A percentile compares a stretch with the other conserved stretches of the same genome.
Evolutionary conservation across 805 yeast species (phyloP).

Genomic region (Yamadazyma sp.): DNA sequence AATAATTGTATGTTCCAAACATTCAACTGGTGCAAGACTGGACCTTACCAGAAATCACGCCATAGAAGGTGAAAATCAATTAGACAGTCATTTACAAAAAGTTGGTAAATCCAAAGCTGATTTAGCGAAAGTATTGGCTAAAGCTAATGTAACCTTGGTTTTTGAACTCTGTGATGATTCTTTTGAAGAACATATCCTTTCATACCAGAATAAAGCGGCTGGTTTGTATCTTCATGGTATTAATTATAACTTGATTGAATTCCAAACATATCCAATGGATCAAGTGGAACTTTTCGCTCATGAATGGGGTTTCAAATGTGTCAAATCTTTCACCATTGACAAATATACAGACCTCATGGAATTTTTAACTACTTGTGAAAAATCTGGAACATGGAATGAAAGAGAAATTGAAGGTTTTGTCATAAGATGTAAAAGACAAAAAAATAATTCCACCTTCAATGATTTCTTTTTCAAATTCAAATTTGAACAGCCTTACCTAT

Average conservation of each 20-base stretch:
- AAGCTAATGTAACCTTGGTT: conserved; percentile 70
- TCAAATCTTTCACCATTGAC: conserved; percentile 43
- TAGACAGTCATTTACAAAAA: conserved; percentile 50
- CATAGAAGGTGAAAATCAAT: conserved; percentile 57
- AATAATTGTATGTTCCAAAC: conserved; percentile 85
- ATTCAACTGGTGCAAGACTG: conserved; percentile 70
- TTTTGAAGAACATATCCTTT: conserved; percentile 91
- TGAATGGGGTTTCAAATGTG: conserved; percentile 66
- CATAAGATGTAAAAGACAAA: conserved; percentile 53
- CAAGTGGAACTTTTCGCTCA: conserved; percentile 59
- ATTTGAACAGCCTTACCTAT: conserved; percentile 90
- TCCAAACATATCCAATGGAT: conserved; percentile 62
- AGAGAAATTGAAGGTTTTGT: conserved; percentile 93
- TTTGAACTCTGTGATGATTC: conserved; percentile 90
- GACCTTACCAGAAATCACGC: conserved; percentile 69
- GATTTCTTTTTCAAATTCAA: conserved; percentile 88
- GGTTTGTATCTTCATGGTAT: conserved; percentile 92
- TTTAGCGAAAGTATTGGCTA: conserved; percentile 55
- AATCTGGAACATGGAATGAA: conserved; percentile 67
- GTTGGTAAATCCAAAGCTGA: conserved; percentile 39
- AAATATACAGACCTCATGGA: conserved; percentile 40
- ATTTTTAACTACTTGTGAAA: conserved; percentile 55
- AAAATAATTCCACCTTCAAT: neutral
- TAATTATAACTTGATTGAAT: conserved; percentile 62
- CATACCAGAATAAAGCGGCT: conserved; percentile 60